phyloP scores from a whole-genome alignment of 495 filamentous ascomycete genomes.

The Pyrenula massariospora region DNA sequence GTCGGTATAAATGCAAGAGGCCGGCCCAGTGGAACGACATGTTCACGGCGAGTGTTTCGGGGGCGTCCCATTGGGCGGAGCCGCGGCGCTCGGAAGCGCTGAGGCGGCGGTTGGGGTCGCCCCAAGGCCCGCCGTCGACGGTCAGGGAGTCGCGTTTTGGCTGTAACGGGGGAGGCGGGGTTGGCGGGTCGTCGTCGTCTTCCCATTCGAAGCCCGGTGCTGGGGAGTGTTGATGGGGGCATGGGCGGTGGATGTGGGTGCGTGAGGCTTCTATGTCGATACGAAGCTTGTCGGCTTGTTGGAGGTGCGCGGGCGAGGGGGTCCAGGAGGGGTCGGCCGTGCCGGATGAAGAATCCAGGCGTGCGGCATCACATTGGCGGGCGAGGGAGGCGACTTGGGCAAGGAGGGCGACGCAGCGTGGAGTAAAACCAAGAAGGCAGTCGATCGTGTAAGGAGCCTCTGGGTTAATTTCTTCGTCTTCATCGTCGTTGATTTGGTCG shows the following conservation, averaged over 20 bases:
- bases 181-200: constrained; percentile 22
- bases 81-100: constrained; percentile 12
- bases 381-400: constrained; percentile 65
- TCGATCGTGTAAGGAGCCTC: constrained; percentile 42
- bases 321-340: constrained; percentile 42
- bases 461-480: constrained; percentile 33
- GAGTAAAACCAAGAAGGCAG: constrained; percentile 72
- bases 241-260: neutral
- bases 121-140: neutral
- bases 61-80: constrained; percentile 33
- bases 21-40: constrained; percentile 73
- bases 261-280: neutral
- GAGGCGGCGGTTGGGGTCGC: neutral
- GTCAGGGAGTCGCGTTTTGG: constrained; percentile 18
- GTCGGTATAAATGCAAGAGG: constrained; percentile 62
- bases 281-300: neutral
- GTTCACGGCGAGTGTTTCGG: constrained; percentile 67
- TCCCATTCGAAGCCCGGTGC: constrained; percentile 4
- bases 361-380: constrained; percentile 52
- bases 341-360: constrained; percentile 19
- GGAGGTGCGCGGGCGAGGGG: constrained; percentile 30
- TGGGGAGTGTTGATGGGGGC: neutral
- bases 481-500: constrained; percentile 14
- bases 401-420: constrained; percentile 56
- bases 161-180: constrained; percentile 12